A percentile compares a stretch with the other conserved stretches of the same genome.
Conservation (phyloP, 164 flowering plant genomes). For the Hamamelis virginiana region DNA sequence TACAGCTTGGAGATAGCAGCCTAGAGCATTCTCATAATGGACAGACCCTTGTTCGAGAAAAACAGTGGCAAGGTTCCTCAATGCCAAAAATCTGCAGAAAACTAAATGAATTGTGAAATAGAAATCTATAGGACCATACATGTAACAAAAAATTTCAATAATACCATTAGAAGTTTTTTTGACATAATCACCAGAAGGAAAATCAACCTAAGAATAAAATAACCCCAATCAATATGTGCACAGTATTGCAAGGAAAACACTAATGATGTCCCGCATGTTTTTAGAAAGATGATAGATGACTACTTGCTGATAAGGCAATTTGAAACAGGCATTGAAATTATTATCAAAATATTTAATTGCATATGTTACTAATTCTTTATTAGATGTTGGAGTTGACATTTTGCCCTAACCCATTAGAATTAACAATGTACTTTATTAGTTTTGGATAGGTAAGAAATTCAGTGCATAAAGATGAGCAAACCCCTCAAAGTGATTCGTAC, state of each 20-base stretch:
- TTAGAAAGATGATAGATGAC: too few relatives aligned
- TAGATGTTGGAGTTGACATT: neutral
- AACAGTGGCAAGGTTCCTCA: conserved; percentile 91
- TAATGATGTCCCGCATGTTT: too few relatives aligned
- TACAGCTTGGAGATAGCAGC: conserved; percentile 94
- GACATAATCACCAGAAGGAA: neutral
- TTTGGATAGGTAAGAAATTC: too few relatives aligned
- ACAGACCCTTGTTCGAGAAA: conserved; percentile 81
- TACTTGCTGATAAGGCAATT: too few relatives aligned
- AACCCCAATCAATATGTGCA: neutral
- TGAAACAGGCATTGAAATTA: neutral
- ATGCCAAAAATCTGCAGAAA: conserved; percentile 76
- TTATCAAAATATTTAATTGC: neutral
- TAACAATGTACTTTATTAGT: neutral
- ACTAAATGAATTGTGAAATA: neutral
- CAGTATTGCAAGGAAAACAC: neutral
- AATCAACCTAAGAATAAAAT: neutral
- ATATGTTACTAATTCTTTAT: too few relatives aligned
- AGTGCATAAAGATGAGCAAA: neutral
- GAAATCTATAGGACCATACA: neutral
- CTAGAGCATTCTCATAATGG: conserved; percentile 74
- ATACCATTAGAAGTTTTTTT: neutral
- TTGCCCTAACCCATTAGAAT: neutral
- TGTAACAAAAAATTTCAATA: neutral
- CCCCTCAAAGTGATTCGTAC: neutral